These are phyloP conservation scores for Diplodia seriata DNA, from an alignment of 2,329 filamentous ascomycete species.

Conservation along the genomic window DNA sequence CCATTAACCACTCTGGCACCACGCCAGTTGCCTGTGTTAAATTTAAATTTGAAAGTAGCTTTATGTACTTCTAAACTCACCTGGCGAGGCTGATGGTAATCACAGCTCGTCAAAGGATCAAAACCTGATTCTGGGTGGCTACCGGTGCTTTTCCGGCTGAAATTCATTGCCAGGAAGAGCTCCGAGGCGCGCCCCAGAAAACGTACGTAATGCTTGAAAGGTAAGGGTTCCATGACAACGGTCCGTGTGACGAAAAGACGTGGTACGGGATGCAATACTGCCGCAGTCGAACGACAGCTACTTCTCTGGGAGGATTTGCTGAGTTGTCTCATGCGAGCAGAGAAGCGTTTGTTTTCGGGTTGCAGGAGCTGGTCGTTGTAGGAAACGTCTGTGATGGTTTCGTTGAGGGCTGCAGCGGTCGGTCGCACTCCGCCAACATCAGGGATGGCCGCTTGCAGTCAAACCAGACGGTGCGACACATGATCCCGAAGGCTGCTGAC, in stretches of 20 bases:
- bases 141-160: neutral
- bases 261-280: neutral
- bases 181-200: neutral
- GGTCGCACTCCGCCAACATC: neutral
- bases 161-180: neutral
- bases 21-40: neutral
- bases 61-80: neutral
- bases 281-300: neutral
- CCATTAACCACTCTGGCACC: conserved; percentile 4
- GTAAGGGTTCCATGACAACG: neutral
- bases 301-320: neutral
- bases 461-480: neutral
- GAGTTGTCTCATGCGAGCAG: neutral
- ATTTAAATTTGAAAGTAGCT: rapidly evolving
- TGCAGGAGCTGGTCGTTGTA: neutral
- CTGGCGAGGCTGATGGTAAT: neutral
- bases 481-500: conserved; percentile 10
- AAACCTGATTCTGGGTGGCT: neutral
- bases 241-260: neutral
- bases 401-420: neutral
- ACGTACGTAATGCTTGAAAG: neutral
- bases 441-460: neutral
- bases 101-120: too few relatives aligned
- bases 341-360: neutral
- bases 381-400: neutral